Percentiles rank a stretch among this genome's conserved stretches.
Conservation (phyloP, 2,329 filamentous ascomycete genomes). For the Aspergillus oerlinghausenensis region DNA sequence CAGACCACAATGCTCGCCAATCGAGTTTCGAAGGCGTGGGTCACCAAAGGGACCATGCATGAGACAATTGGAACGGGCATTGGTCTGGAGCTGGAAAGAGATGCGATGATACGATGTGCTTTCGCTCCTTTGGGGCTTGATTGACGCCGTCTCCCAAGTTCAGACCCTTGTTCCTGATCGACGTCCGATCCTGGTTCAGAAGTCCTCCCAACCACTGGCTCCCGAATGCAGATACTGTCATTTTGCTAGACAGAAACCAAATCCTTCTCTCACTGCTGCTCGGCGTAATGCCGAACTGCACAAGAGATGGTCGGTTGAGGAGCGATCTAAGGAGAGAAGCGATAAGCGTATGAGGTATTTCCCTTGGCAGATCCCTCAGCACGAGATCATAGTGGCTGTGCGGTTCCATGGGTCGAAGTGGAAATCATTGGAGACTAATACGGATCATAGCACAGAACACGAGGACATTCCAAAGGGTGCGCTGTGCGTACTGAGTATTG, state of each 20-base stretch:
- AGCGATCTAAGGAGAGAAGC: background rate
- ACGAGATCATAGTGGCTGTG: background rate
- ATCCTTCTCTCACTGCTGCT: too few species aligned
- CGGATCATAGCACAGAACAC: background rate
- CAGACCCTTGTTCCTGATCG: background rate
- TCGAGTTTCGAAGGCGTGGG: background rate
- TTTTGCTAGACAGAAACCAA: background rate
- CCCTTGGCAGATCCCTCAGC: background rate
- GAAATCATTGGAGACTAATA: background rate
- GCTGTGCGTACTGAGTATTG: background rate
- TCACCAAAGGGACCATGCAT: background rate
- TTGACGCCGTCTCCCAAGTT: background rate
- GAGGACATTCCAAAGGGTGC: background rate
- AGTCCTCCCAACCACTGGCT: background rate
- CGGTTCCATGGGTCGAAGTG: constrained; percentile 1
- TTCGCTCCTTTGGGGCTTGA: background rate
- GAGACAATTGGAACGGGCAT: background rate
- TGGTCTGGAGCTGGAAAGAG: background rate
- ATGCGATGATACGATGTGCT: background rate
- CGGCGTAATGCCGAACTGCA: too few species aligned
- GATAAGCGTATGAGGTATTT: background rate
- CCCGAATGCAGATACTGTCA: background rate
- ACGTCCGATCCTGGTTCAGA: background rate
- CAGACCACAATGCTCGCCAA: background rate
- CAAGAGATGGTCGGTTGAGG: background rate